Base-by-base conservation (phyloP, 2,329 filamentous ascomycete genomes). In the Fusarium praegraminearum region DNA sequence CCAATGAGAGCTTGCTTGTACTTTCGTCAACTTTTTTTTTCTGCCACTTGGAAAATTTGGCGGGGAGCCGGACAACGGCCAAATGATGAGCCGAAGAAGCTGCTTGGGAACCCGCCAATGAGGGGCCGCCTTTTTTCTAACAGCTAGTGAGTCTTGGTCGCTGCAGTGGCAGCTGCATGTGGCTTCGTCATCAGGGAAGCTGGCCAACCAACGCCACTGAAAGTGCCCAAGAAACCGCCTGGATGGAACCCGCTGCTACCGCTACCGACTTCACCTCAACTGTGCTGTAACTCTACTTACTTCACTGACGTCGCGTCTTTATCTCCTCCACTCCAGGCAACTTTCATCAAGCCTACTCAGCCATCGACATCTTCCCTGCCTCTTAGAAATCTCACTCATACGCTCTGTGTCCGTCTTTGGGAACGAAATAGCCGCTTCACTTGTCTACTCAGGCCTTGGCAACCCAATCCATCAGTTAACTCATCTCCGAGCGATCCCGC, bases 1-100 rank as follows among this genome's bases (percentile, higher is more conserved):
- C 60, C 58, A 51, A 55, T 65, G 44, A 67, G 64, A 73, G 59
- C 65, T 70, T 57, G 59, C 43, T 63, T 57, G 43, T 44, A 32
- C 41, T 49, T 60, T 28, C 26, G 18, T 58, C 38, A 57, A 68
- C 70, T 75, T 75, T 76, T 76, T 76, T 78, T 77, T 78, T 71
- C 62, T 71, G 70, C 62, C 57, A 20, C n/a, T 36, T 50, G 62
- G 71, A 76, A 77, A 75, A 77, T 78, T 78, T 77, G 76, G 77
- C 77, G 77, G 77, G 63, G 55, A 66, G 63, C 15, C 63, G 62
- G 63, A 38, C 16, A 11, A 55, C 68, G 73, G 47, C 7, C 33
- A 60, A 61, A 50, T 22, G 24, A 43, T 62, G 46, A 58, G 33
- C 63, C 63, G 63, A 33, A n/a, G 2, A 1, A 51, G 22, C 30